These are phyloP conservation scores for Rhizopus sp. DNA, from an alignment of 371 early-diverging fungal species.

Conservation along the genomic window DNA sequence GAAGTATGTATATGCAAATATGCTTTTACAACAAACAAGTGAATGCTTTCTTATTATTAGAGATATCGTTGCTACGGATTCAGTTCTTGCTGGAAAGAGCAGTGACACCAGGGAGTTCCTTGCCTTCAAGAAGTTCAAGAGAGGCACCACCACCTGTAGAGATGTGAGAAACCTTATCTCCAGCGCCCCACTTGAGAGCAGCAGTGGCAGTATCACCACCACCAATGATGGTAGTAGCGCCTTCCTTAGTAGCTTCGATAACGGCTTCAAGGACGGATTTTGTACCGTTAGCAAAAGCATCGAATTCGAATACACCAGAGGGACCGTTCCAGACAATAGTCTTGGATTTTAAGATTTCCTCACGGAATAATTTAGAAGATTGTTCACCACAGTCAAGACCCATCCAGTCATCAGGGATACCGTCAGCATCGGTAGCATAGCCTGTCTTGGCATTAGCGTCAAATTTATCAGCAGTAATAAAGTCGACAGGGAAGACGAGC, in stretches of 20 bases:
- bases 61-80: slow-evolving; percentile 1
- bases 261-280: slow-evolving; percentile 84
- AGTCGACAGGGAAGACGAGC: slow-evolving; percentile 91
- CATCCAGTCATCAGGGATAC: slow-evolving; percentile 89
- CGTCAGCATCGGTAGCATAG: slow-evolving; percentile 83
- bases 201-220: slow-evolving; percentile 99
- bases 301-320: slow-evolving; percentile 98
- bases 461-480: slow-evolving; percentile 88
- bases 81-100: slow-evolving; percentile 73
- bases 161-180: slow-evolving; percentile 91
- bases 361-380: slow-evolving; percentile 73
- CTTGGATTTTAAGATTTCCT: slow-evolving; percentile 78
- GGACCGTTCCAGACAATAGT: slow-evolving; percentile 99
- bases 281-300: slow-evolving; percentile 91
- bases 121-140: slow-evolving; percentile 94
- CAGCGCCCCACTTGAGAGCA: slow-evolving; percentile 86
- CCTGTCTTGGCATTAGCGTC: slow-evolving; percentile 78
- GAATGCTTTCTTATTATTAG: background rate
- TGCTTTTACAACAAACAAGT: slow-evolving; percentile 2
- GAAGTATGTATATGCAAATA: background rate
- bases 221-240: slow-evolving; percentile 70
- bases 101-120: slow-evolving; percentile 88
- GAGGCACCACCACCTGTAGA: slow-evolving; percentile 98
- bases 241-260: slow-evolving; percentile 79
- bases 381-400: slow-evolving; percentile 95